Evolutionary conservation across 2,329 filamentous ascomycete species (phyloP).

Genomic region (Dactylella cylindrospora): DNA sequence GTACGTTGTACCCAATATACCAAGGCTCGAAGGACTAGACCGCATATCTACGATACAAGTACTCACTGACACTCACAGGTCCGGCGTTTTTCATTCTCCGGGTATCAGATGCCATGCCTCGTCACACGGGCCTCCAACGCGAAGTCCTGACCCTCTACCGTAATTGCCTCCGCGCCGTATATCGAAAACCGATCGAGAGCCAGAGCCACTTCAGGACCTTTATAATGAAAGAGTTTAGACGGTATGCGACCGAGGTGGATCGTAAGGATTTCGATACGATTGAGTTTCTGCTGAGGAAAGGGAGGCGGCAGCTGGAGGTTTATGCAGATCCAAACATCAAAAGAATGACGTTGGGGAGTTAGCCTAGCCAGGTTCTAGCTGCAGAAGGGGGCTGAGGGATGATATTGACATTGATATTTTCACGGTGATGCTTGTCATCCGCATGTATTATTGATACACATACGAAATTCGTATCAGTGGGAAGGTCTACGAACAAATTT

Average conservation of each 20-base stretch:
- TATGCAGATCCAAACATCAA: constrained; percentile 79
- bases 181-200: constrained; percentile 74
- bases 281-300: constrained; percentile 81
- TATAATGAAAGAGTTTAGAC: constrained; percentile 72
- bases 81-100: no score
- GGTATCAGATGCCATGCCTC: constrained; percentile 30
- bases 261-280: constrained; percentile 85
- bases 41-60: no score
- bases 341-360: constrained; percentile 59
- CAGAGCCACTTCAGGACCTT: constrained; percentile 10
- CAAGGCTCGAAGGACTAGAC: no score
- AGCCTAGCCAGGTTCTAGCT: no score
- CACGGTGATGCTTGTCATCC: no score
- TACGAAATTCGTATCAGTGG: no score
- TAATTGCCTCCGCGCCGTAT: constrained; percentile 76
- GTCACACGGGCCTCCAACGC: constrained; percentile 72
- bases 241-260: constrained; percentile 63
- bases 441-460: no score
- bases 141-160: constrained; percentile 86
- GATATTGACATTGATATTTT: no score
- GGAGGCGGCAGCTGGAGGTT: constrained; percentile 75
- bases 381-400: no score
- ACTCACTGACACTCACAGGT: no score
- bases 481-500: no score
- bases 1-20: no score